Percentiles rank a stretch among this genome's conserved stretches.
These are phyloP conservation scores for Primulina huaijiensis DNA, from an alignment of 257 asterid species.

Conservation along the genomic window DNA sequence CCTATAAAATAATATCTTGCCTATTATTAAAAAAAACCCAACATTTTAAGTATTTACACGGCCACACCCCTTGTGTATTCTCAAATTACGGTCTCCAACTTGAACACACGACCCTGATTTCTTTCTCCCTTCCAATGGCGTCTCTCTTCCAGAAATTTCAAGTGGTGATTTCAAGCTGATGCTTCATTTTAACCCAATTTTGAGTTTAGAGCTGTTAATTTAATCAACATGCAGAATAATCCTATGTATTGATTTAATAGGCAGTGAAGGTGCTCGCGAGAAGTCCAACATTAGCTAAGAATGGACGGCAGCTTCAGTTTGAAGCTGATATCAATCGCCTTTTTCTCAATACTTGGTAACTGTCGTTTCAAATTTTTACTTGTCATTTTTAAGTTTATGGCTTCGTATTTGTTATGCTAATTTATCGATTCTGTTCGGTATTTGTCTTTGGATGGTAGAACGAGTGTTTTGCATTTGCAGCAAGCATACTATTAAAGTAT, in stretches of 20 bases:
- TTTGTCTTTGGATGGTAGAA: slow-evolving; percentile 4
- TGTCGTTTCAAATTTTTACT: slow-evolving; percentile 7
- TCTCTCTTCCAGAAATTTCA: slow-evolving; percentile 52
- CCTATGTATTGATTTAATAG: slow-evolving; percentile 34
- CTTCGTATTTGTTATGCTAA: not conserved
- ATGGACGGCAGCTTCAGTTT: slow-evolving; percentile 67
- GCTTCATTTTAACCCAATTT: not conserved
- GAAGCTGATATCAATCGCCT: slow-evolving; percentile 78
- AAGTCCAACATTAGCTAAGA: slow-evolving; percentile 71
- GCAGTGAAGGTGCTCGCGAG: slow-evolving; percentile 86
- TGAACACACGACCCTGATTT: not conserved
- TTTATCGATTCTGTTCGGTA: not conserved
- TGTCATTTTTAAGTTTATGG: not conserved
- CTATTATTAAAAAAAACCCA: too few relatives aligned
- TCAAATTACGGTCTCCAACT: too few relatives aligned
- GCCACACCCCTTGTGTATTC: too few relatives aligned
- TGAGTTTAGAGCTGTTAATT: not conserved
- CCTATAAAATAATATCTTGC: too few relatives aligned
- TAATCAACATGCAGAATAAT: slow-evolving; percentile 3
- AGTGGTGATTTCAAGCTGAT: slow-evolving; percentile 34
- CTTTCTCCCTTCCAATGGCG: slow-evolving; percentile 35
- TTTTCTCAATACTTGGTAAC: slow-evolving; percentile 79
- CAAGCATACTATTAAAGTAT: not conserved
- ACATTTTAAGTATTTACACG: too few relatives aligned
- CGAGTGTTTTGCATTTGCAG: not conserved